phyloP scores from a whole-genome alignment of 345 rosid genomes.

The Capsella bursapastoris region DNA sequence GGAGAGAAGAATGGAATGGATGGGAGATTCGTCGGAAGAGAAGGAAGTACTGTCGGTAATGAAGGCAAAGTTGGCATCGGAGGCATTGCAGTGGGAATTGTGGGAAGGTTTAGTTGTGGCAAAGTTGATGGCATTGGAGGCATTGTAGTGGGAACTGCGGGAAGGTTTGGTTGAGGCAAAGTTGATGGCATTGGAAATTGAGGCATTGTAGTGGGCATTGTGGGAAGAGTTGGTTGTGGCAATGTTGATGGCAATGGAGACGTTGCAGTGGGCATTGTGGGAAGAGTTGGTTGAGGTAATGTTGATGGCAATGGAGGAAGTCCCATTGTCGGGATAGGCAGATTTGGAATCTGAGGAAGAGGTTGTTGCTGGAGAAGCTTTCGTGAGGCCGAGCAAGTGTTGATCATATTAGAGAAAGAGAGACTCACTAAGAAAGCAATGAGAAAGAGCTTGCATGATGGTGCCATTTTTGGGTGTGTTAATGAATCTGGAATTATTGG shows the following conservation, averaged over 20 bases:
- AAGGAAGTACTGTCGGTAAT: conserved; percentile 20
- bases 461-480: conserved; percentile 25
- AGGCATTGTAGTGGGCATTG: neutral
- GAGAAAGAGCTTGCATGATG: conserved; percentile 35
- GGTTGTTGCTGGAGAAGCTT: conserved; percentile 43
- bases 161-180: neutral
- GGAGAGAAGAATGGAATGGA: conserved; percentile 33
- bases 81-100: neutral
- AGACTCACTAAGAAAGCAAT: conserved; percentile 31
- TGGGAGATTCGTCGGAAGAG: conserved; percentile 29
- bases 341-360: conserved; percentile 39
- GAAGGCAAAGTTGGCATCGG: conserved; percentile 22
- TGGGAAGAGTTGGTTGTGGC: neutral
- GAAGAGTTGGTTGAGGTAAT: conserved; percentile 25
- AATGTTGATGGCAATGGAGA: conserved; percentile 6
- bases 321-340: conserved; percentile 38
- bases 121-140: neutral
- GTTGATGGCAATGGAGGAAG: conserved; percentile 35
- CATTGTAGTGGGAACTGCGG: neutral
- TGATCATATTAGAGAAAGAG: conserved; percentile 28
- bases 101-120: neutral
- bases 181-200: conserved; percentile 6
- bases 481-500: conserved; percentile 4
- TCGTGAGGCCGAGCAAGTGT: conserved; percentile 31
- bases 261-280: neutral